A percentile compares a stretch with the other conserved stretches of the same genome.
These are phyloP conservation scores for Neurospora terricola DNA, from an alignment of 495 filamentous ascomycete genomes.

Conservation along the genomic window DNA sequence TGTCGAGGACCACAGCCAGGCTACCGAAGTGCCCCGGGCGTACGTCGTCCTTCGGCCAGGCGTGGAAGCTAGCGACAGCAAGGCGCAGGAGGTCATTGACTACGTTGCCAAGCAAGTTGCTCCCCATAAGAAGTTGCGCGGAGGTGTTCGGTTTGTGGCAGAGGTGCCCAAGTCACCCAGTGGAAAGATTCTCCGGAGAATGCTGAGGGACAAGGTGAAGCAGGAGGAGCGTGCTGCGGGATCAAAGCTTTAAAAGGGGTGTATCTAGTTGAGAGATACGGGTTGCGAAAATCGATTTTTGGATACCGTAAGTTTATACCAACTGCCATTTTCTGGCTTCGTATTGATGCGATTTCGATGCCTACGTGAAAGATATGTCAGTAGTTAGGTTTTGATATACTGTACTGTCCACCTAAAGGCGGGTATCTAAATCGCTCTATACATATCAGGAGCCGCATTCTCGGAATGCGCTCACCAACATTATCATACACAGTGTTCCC, in stretches of 20 bases:
- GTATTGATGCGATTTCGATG: not conserved
- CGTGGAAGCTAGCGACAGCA: conserved; percentile 34
- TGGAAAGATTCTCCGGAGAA: conserved; percentile 79
- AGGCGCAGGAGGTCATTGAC: conserved; percentile 49
- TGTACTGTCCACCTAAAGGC: not conserved
- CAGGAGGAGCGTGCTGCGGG: conserved; percentile 23
- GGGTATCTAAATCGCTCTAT: not conserved
- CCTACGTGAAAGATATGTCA: conserved; percentile 1
- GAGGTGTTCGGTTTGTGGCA: conserved; percentile 75
- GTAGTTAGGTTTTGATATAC: not conserved
- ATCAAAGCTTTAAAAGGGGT: conserved; percentile 19
- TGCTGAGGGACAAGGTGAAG: conserved; percentile 38
- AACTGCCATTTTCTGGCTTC: not conserved
- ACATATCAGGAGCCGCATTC: not conserved
- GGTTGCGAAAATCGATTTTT: not conserved
- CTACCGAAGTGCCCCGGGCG: conserved; percentile 75
- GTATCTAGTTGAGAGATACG: not conserved
- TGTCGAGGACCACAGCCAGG: conserved; percentile 56
- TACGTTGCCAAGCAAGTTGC: conserved; percentile 53
- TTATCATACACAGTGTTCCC: not conserved
- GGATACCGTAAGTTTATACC: not conserved
- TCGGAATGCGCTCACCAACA: not conserved
- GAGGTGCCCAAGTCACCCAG: conserved; percentile 74
- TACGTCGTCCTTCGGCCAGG: conserved; percentile 62
- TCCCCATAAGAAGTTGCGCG: conserved; percentile 66